A percentile compares a stretch with the other conserved stretches of the same genome.
Conservation (phyloP, 805 yeast genomes). For the Schwanniomyces yamadae region DNA sequence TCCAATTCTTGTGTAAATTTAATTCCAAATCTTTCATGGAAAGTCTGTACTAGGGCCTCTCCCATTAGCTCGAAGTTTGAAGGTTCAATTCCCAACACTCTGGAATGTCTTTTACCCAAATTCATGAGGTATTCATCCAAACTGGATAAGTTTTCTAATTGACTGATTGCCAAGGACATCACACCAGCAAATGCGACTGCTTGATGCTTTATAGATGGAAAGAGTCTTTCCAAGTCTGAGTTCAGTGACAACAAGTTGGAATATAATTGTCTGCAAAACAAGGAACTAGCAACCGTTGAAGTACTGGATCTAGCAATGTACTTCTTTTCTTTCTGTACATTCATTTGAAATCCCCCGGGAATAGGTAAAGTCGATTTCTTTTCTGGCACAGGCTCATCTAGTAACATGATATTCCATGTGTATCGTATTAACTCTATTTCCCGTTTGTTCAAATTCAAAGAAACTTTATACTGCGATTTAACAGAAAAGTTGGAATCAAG, state of each 20-base stretch:
- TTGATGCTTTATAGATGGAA: conserved; percentile 77
- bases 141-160: conserved; percentile 56
- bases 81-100: conserved; percentile 72
- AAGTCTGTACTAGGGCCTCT: conserved; percentile 64
- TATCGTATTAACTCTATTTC: conserved; percentile 47
- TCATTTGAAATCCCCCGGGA: conserved; percentile 40
- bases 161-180: conserved; percentile 61
- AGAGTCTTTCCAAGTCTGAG: conserved; percentile 58
- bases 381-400: conserved; percentile 30
- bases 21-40: conserved; percentile 58
- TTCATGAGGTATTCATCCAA: conserved; percentile 60
- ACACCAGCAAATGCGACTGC: conserved; percentile 81
- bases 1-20: conserved; percentile 61
- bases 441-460: conserved; percentile 21
- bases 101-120: conserved; percentile 71
- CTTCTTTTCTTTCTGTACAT: not conserved
- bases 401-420: conserved; percentile 48
- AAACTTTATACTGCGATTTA: conserved; percentile 17
- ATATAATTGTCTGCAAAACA: conserved; percentile 77
- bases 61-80: conserved; percentile 72
- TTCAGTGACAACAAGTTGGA: conserved; percentile 62
- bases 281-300: conserved; percentile 38
- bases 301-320: conserved; percentile 14
- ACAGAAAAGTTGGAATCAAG: conserved; percentile 19
- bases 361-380: conserved; percentile 14